Base-by-base conservation (phyloP, 495 filamentous ascomycete species). In the Aspergillus carlsbadensis region DNA sequence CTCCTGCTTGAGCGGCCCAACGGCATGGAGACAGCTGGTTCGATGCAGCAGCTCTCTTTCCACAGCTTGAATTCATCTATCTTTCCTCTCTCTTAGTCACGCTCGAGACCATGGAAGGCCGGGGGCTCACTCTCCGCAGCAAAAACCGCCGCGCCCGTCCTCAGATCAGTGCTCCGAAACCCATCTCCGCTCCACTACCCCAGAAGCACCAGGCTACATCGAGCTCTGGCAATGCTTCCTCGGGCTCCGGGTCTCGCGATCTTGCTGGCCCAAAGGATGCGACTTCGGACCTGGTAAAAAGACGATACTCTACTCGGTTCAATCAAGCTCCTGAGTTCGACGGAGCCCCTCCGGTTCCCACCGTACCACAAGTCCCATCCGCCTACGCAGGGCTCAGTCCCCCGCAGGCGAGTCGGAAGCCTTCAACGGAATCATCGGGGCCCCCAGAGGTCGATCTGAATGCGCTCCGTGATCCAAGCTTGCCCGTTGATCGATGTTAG, bases 241-340 rank as follows among this genome's bases (percentile, higher is more conserved):
- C 58, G 18, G 56, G 62, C 65, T 63, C 73, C 56, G 50, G 51
- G 17, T 66, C 64, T 11, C 72, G 65, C 22, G 71, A 72, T 44
- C 62, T 65, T 47, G 64, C 63, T 46, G 67, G 66, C 34, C 63
- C 63, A 52, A 72, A 66, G 41, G 72, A 70, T 65, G 57, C 89
- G 75, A 96, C 92, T 3, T 87, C 91, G 18, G 95, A 99, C 70
- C 77, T 98, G 45, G 95, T 99, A 46, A 98, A 98, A 73, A 79
- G 90, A 54, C 79, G 94, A 52, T 98, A 97, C 70, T 98, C 94
- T 15, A 91, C 91, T 26, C 83, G 92, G 47, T 96, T 96, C 69
- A 89, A 89, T 60, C 83, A 87, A 47, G 72, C 86, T 10, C 88
- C 89, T 0, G 87, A 91, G 57, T 89, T 87, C 61, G 79, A 83